Evolutionary conservation across 139 green algal species (phyloP), one percentile per base, ranked within the genome.

Genomic region (Tetradesmus lagerheimii): DNA sequence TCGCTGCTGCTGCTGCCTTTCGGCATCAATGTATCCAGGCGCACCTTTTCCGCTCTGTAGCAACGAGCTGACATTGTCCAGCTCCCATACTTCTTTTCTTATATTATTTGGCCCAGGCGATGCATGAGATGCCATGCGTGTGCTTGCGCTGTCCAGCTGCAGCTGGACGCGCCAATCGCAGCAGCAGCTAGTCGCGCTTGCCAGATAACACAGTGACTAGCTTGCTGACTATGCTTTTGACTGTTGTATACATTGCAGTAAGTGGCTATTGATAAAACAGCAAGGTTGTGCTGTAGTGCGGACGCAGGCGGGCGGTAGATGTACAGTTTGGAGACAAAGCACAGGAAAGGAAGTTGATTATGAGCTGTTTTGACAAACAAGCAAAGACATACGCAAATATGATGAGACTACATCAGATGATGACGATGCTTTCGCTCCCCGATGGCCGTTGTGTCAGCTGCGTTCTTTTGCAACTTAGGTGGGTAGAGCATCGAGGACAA

Each of bases 61-160:
- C 57, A 71, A 8, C 5, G 57, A 71, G 41, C 41, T 66, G 14
- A 85, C 41, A 27, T 39, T 34, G 3, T 39, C 41, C 41, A 85
- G 79, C 41, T 85, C 79, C 79, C 79, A 85, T 38, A 67, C 27
- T 34, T 85, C 79, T 29, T 31, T 85, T 66, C 79, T 71, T 14
- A 85, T 50, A 8, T 85, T 85, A 9, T 34, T 47, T 23, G 41
- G 9, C 41, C 35, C 41, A 67, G 79, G 57, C 9, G 20, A 11
- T 20, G 57, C 39, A 25, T 85, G 79, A 25, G 79, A 85, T 23
- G 23, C 41, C 41, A 85, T 85, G 41, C 39, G 25, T 85, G 39
- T 50, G 5, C 18, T 27, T 12, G 57, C 57, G 57, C 34, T 67
- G 41, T 23, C 25, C 20, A 31, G n/a, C 34, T n/a, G 79, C 79